Evolutionary conservation across 1,284 basidiomycete genomes (phyloP).

Genomic region (Bondarzewia mesenterica): DNA sequence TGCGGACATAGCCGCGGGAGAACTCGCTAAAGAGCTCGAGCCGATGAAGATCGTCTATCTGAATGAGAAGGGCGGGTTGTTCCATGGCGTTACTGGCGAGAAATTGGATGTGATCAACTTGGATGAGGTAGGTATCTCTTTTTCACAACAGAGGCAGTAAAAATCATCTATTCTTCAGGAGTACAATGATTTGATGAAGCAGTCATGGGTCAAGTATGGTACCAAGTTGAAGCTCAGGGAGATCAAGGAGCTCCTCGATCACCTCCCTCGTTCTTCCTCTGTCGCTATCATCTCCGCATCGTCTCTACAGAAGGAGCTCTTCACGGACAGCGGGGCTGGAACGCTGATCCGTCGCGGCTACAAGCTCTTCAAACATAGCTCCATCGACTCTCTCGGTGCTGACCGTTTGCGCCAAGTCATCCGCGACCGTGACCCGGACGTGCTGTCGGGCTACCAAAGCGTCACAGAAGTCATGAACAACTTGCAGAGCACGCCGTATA

Average conservation of each 20-base stretch:
- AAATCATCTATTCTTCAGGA: conserved; percentile 45
- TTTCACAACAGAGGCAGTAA: conserved; percentile 1
- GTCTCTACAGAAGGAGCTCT: conserved; percentile 94
- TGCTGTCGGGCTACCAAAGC: conserved; percentile 77
- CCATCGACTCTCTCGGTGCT: conserved; percentile 79
- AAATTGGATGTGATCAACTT: conserved; percentile 95
- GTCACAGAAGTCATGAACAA: conserved; percentile 86
- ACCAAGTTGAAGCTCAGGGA: conserved; percentile 99
- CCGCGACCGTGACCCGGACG: conserved; percentile 91
- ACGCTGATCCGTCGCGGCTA: conserved; percentile 97
- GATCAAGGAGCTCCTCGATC: conserved; percentile 98
- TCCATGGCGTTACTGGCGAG: conserved; percentile 94
- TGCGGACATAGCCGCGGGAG: conserved; percentile 93
- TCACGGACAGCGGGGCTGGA: conserved; percentile 96
- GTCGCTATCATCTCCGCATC: conserved; percentile 97
- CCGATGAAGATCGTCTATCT: conserved; percentile 99
- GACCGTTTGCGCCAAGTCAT: conserved; percentile 91
- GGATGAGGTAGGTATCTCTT: conserved; percentile 63
- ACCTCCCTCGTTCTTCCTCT: conserved; percentile 95
- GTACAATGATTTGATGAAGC: conserved; percentile 94
- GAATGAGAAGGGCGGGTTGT: conserved; percentile 97
- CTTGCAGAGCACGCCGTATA: conserved; percentile 79
- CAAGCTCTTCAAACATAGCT: conserved; percentile 89
- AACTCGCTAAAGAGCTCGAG: conserved; percentile 92
- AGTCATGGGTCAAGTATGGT: conserved; percentile 99